phyloP scores from a whole-genome alignment of 176 grass and related monocot genomes.

The Eleusine coracana region DNA sequence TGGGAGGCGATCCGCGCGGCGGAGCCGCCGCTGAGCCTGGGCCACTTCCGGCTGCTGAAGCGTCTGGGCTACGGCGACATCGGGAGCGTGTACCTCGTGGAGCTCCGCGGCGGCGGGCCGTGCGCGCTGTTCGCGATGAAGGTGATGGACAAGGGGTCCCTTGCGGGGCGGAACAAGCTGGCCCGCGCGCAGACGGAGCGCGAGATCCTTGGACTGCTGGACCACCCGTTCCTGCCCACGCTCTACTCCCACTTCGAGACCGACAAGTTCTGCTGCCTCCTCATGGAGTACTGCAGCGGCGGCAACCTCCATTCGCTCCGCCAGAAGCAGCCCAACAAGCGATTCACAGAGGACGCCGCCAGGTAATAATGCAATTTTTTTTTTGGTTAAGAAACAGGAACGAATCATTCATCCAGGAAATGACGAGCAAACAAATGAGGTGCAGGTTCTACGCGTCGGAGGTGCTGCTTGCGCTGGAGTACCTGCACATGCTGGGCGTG shows the following conservation, averaged over 20 bases:
- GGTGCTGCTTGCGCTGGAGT: constrained; percentile 86
- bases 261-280: constrained; percentile 82
- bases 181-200: constrained; percentile 78
- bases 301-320: constrained; percentile 94
- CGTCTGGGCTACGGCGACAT: constrained; percentile 93
- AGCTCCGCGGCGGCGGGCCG: constrained; percentile 56
- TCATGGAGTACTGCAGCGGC: constrained; percentile 95
- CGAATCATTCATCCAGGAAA: too few relatives aligned
- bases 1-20: constrained; percentile 81
- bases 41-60: constrained; percentile 78
- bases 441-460: constrained; percentile 81
- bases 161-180: constrained; percentile 81
- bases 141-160: constrained; percentile 88
- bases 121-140: constrained; percentile 86
- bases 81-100: constrained; percentile 92
- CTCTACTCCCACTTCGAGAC: constrained; percentile 95
- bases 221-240: constrained; percentile 93
- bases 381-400: too few relatives aligned
- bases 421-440: not conserved
- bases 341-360: constrained; percentile 80
- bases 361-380: constrained; percentile 23
- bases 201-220: constrained; percentile 77
- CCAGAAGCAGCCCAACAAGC: constrained; percentile 78
- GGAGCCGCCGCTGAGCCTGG: constrained; percentile 71
- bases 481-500: constrained; percentile 92